Evolutionary conservation across 2,329 filamentous ascomycete species (phyloP), one percentile per base, ranked within the genome.

Genomic region (Monosporascus sp.): DNA sequence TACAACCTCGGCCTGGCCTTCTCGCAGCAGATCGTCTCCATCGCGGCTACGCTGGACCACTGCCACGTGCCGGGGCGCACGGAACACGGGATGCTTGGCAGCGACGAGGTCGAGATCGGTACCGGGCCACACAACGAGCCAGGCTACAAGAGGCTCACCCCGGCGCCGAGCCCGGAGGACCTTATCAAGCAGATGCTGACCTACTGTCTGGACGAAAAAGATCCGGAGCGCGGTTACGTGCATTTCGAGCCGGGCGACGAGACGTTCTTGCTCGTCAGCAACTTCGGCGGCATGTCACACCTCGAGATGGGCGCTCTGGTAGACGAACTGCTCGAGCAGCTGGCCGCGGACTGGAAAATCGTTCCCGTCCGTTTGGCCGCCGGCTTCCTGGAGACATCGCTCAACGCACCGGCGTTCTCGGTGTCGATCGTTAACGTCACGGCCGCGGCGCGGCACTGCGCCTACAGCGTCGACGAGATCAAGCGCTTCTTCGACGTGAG

Each of bases 391-490:
- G 87, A 89, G 77, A 89, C 86, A 0, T 88, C 84, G 17, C 76
- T 90, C 61, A 89, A 89, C 58, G 86, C 84, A 0, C 79, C 85
- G 0, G 86, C 85, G 0, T 89, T 89, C 63, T 86, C 83, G 15
- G 77, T 89, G 6, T 86, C 84, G 3, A 60, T 89, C 48, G 70
- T 88, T 61, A 88, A 85, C 65, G 64, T 84, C 39, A 76, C 77
- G 0, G 74, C 72, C 1, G 73, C 76, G 0, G 73, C 78, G 0
- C 62, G 62, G 48, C 71, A 71, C 54, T 76, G 72, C 62, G 58
- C 68, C 2, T 80, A 79, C 64, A 74, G 74, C 0, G 67, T 65
- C 37, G 73, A 71, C 1, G 76, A 84, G 9, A 79, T 89, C 71
- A 77, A 86, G 56, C 70, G 73, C 18, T 80, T 89, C 56, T 74